Conservation (phyloP, 768 basidiomycete genomes). For the Termitomyces titanicus region DNA sequence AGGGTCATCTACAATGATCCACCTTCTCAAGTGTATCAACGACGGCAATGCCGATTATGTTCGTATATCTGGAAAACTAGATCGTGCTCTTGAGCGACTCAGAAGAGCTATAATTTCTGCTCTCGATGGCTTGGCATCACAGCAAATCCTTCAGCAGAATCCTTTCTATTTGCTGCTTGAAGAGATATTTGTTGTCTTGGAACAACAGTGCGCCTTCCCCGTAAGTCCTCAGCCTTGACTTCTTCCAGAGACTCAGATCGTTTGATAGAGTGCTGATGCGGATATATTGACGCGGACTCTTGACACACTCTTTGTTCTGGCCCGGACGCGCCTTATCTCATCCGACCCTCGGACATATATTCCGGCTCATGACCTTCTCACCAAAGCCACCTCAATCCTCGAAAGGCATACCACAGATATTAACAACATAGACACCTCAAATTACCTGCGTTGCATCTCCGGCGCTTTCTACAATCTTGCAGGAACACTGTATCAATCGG, state of each 20-base stretch:
- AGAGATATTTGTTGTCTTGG: constrained; percentile 26
- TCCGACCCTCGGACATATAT: constrained; percentile 44
- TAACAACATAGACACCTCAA: constrained; percentile 38
- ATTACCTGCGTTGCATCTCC: constrained; percentile 65
- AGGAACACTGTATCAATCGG: constrained; percentile 65
- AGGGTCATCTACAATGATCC: constrained; percentile 11
- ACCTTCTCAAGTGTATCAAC: constrained; percentile 7
- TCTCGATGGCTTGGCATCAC: constrained; percentile 31
- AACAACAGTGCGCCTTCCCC: constrained; percentile 22
- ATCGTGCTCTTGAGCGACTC: constrained; percentile 57
- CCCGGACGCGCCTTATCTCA: constrained; percentile 38
- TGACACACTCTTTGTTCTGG: constrained; percentile 55
- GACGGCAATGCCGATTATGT: constrained; percentile 28
- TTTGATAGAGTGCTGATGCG: constrained; percentile 20
- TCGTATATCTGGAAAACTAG: constrained; percentile 48
- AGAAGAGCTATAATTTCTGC: constrained; percentile 46
- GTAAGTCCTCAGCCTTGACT: constrained; percentile 20
- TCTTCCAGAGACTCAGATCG: constrained; percentile 10
- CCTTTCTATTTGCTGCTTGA: constrained; percentile 29
- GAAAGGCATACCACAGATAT: constrained; percentile 16
- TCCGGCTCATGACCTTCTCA: constrained; percentile 42
- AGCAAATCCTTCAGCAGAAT: constrained; percentile 5
- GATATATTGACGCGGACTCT: constrained; percentile 41
- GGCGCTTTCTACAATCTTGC: constrained; percentile 70
- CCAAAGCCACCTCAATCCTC: constrained; percentile 35